These are phyloP conservation scores for Globisporangium irregulare DNA, from an alignment of 352 stramenopile species.

Conservation along the genomic window DNA sequence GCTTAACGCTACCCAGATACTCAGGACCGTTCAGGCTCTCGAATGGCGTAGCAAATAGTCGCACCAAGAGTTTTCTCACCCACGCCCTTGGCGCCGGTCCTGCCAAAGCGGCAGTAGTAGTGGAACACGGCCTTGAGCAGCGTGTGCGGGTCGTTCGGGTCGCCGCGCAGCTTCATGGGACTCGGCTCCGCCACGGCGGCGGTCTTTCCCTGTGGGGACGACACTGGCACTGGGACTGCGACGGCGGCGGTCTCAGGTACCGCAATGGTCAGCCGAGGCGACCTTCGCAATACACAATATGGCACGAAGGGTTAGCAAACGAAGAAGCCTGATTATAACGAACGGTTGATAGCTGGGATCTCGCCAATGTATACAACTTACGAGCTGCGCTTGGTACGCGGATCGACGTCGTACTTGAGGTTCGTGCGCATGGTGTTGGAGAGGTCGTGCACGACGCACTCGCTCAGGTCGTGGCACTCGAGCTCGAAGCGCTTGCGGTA, in stretches of 20 bases:
- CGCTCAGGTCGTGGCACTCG: slow-evolving; percentile 43
- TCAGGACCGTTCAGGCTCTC: not conserved
- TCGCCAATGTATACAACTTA: slow-evolving; percentile 18
- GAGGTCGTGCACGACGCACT: slow-evolving; percentile 51
- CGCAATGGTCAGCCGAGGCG: slow-evolving; percentile 18
- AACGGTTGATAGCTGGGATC: not conserved
- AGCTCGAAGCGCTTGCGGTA: slow-evolving; percentile 63
- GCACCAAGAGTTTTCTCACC: slow-evolving; percentile 57
- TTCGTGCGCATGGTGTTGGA: slow-evolving; percentile 54
- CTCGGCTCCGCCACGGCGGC: slow-evolving; percentile 8
- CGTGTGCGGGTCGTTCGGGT: slow-evolving; percentile 79
- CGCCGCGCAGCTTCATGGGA: slow-evolving; percentile 44
- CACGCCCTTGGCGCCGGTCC: slow-evolving; percentile 58
- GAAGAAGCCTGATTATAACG: not conserved
- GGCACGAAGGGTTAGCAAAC: not conserved
- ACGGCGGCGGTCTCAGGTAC: slow-evolving; percentile 5
- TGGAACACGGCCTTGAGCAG: slow-evolving; percentile 79
- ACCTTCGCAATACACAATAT: slow-evolving; percentile 5
- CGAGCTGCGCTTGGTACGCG: slow-evolving; percentile 40
- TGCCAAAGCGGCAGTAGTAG: slow-evolving; percentile 84
- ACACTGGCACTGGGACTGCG: slow-evolving; percentile 14
- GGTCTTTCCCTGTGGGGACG: not conserved
- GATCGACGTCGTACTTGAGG: slow-evolving; percentile 48
- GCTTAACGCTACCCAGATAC: too few species aligned
- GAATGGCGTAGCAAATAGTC: not conserved